Base-by-base conservation (phyloP, 2,329 filamentous ascomycete genomes). In the Lasiodiplodia gonubiensis region DNA sequence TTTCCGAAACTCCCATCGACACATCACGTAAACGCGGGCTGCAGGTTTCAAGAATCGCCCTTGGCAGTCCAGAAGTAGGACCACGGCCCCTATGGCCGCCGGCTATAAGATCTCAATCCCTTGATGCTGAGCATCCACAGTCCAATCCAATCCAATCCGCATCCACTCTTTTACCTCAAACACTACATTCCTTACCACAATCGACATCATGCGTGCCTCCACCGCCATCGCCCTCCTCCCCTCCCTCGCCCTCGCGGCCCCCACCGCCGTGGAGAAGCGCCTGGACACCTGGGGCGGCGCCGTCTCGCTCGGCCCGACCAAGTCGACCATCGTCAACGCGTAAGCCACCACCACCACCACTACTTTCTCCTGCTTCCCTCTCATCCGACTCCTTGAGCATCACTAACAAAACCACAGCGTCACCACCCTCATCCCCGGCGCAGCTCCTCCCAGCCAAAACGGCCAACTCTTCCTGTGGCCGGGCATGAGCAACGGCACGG, bases 401-500 rank as follows among this genome's bases (percentile, higher is more conserved):
- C n/a, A 16, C 11, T 52, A 8, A 52, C 49, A 11, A 18, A 27
- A 14, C 18, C 23, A 33, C 51, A 53, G 51, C 39, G 76, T 79
- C n/a, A 82, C 80, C 16, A 80, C 77, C 5, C 67, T 81, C n/a
- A 77, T 79, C 48, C 80, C 80, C 1, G 80, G 80, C 25, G 68
- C 70, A 1, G 78, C 79, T 0, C 80, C 80, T 7, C 42, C 74
- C 0, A 75, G 74, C 0, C 80, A 81, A 60, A 76, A 73, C 27
- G 80, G 80, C 3, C 72, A 73, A 37, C 74, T 82, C 0, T 81
- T 80, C 71, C 75, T 82, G 39, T 82, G 79, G 79, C 81, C 80
- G 8, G 80, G 80, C 5, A 82, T 82, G 78, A 80, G 77, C 63
- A 83, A 82, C 69, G 80, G 80, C 51, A 82, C 80, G 2, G 80